phyloP scores from a whole-genome alignment of 1,284 basidiomycete genomes.

The Ceratobasidium sp. region DNA sequence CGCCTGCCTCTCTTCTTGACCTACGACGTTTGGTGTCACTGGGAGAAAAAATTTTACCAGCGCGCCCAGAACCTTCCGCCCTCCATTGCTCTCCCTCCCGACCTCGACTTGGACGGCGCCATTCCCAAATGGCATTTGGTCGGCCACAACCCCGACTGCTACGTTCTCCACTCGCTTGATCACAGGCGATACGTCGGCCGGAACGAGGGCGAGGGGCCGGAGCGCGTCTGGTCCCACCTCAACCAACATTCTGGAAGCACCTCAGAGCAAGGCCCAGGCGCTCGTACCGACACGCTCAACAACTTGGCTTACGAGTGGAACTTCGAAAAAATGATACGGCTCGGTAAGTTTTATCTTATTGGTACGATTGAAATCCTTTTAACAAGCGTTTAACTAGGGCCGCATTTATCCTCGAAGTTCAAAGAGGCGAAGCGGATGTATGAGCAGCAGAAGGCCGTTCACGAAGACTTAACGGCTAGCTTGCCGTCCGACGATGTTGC shows the following conservation, averaged over 20 bases:
- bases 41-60: background rate
- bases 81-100: background rate
- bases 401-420: background rate
- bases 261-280: conserved; percentile 10
- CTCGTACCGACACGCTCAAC: background rate
- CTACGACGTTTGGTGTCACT: conserved; percentile 33
- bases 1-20: background rate
- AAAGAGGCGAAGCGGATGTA: background rate
- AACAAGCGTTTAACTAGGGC: no score
- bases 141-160: background rate
- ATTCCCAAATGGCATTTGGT: conserved; percentile 20
- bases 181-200: background rate
- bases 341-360: background rate
- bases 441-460: background rate
- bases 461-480: background rate
- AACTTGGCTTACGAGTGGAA: conserved; percentile 22
- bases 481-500: background rate
- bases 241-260: conserved; percentile 15
- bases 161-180: background rate
- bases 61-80: background rate
- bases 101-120: conserved; percentile 1
- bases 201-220: conserved; percentile 7
- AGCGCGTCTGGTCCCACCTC: background rate
- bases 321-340: background rate
- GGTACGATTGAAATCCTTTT: background rate